Base-by-base conservation (phyloP, 2,329 filamentous ascomycete species). In the Cercospora brassicicola region DNA sequence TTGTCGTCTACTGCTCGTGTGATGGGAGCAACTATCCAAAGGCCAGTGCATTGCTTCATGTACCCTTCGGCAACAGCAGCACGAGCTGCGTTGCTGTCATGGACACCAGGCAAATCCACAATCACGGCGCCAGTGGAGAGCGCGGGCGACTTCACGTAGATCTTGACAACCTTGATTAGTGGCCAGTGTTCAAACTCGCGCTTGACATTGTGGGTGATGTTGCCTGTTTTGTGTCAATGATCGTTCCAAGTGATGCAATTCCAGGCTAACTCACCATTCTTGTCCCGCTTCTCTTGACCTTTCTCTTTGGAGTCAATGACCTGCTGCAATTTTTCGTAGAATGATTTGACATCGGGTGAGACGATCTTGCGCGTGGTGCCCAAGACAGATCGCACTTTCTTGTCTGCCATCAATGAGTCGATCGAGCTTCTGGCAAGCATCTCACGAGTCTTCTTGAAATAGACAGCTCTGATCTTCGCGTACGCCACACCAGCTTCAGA, bases 1-100 rank as follows among this genome's bases (percentile, higher is more conserved):
- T 88, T 87, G 70, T 88, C 85, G 68, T 89, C 85, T 1, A 90
- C 86, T 1, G 86, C 86, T 11, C 88, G 80, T 42, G 81, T 86
- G 66, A 90, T 89, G 0, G 86, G 86, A 1, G 87, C 86, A n/a
- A 89, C 84, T 61, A 89, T 85, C 86, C 86, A 90, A 0, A 89
- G 75, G 2, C 84, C 82, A 1, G 84, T 85, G 69, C 87, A 90
- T 68, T 85, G 81, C 73, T 89, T 85, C 78, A 89, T 84, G 71
- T 90, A 90, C 0, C 81, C 81, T 53, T 83, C 81, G 1, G 88
- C 86, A 26, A 90, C 84, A 2, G 85, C 84, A 45, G 84, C 82
- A 60, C 88, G 82, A 39, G 88, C 88, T 3, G 85, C 83, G 73
- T 90, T 90, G 0, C 84, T 84, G 72, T 90, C 88, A 13, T 86